Conservation (phyloP, 345 rosid species). For the Citrus unshiu region DNA sequence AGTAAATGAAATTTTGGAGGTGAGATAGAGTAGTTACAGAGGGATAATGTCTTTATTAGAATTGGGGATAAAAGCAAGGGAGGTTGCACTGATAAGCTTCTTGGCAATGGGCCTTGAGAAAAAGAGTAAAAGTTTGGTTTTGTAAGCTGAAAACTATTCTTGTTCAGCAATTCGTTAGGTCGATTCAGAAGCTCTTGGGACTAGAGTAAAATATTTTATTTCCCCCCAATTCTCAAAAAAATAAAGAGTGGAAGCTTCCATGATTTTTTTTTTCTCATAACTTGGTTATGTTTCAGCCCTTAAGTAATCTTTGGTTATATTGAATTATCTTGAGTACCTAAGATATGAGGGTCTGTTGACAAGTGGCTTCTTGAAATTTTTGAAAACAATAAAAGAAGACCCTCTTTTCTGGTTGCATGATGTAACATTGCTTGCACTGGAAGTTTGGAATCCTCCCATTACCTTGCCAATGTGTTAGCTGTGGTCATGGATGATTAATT, state of each 20-base stretch:
- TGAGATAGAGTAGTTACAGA: background rate
- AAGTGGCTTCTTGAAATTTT: background rate
- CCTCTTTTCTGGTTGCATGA: background rate
- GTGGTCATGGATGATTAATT: background rate
- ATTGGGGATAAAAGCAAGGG: background rate
- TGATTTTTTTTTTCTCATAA: background rate
- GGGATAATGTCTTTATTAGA: background rate
- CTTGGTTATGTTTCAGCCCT: background rate
- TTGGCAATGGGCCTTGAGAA: background rate
- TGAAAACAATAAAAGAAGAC: background rate
- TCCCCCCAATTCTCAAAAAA: background rate
- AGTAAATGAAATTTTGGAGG: background rate
- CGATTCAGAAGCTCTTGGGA: background rate
- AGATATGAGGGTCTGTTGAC: background rate
- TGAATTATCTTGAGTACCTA: background rate
- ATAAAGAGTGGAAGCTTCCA: too few species aligned
- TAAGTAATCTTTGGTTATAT: background rate
- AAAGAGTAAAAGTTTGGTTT: background rate
- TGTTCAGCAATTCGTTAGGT: background rate
- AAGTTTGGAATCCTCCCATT: background rate
- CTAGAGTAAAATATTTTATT: background rate
- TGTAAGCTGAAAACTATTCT: background rate
- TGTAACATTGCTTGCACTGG: background rate
- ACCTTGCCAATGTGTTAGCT: background rate
- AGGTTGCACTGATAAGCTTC: background rate